Percentiles rank a stretch among this genome's conserved stretches.
These are phyloP conservation scores for Prunus mume DNA, from an alignment of 306 rosid genomes.

Conservation along the genomic window DNA sequence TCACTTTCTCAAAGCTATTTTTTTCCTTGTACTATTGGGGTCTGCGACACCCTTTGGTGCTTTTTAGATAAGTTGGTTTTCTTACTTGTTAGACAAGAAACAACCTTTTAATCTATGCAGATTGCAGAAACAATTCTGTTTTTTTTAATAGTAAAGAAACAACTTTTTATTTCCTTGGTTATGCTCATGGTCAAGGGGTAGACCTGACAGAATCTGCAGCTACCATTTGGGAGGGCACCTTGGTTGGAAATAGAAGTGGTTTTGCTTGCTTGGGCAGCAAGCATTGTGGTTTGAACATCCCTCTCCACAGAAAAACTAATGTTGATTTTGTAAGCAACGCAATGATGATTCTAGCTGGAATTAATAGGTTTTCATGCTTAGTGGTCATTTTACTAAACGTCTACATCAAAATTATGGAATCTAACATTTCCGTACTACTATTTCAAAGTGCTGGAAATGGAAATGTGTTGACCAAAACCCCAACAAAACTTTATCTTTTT, in stretches of 20 bases:
- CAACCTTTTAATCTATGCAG: background rate
- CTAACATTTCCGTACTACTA: background rate
- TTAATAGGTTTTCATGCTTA: background rate
- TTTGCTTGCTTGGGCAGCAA: background rate
- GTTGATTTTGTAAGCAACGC: background rate
- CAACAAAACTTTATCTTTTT: too few relatives aligned
- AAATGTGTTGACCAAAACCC: background rate
- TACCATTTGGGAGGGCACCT: background rate
- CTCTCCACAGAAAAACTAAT: background rate
- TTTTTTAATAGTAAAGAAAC: background rate
- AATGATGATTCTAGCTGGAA: background rate
- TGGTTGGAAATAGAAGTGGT: background rate
- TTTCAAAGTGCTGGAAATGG: background rate
- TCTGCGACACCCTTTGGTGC: background rate
- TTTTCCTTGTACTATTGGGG: background rate
- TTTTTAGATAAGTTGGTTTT: background rate
- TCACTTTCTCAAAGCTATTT: too few relatives aligned
- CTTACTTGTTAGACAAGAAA: background rate
- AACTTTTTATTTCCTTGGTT: background rate
- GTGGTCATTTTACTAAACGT: background rate
- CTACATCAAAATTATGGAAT: background rate
- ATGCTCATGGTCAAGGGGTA: background rate
- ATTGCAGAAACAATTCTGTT: background rate
- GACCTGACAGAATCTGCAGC: background rate
- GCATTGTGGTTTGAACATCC: background rate